Percentiles rank a stretch among this genome's conserved stretches.
phyloP scores from a whole-genome alignment of 78 protist species.

The Trichosphaerium sp. region DNA sequence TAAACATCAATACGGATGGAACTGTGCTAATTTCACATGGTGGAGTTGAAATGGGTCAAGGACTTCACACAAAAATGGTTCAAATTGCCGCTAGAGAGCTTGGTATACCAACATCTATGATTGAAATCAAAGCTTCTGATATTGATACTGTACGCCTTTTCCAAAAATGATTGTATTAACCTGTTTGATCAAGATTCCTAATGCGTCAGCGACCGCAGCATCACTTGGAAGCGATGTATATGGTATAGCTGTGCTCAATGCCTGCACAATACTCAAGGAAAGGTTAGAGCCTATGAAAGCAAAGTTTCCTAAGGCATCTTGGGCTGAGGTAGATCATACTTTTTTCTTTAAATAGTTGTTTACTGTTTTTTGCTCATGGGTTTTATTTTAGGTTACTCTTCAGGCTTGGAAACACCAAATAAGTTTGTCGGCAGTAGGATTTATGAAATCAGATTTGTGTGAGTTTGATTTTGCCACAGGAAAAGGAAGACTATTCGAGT shows the following conservation, averaged over 20 bases:
- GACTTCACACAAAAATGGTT: constrained; percentile 82
- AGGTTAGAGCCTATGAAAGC: constrained; percentile 59
- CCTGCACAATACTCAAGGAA: constrained; percentile 64
- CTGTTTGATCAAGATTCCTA: constrained; percentile 68
- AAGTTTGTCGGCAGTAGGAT: too few species aligned
- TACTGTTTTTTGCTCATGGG: constrained; percentile 65
- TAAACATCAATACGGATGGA: constrained; percentile 84
- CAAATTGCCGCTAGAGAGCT: constrained; percentile 69
- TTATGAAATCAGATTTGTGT: constrained; percentile 21
- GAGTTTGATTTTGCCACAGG: constrained; percentile 16
- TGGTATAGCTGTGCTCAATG: constrained; percentile 84
- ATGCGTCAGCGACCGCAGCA: constrained; percentile 88
- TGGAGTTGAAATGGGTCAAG: constrained; percentile 97
- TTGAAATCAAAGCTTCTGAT: constrained; percentile 69
- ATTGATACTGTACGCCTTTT: constrained; percentile 50
- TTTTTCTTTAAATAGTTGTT: constrained; percentile 15
- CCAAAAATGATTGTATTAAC: background rate
- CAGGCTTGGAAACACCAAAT: too few species aligned
- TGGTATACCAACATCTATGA: constrained; percentile 40
- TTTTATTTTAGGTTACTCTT: constrained; percentile 64
- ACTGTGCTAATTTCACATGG: constrained; percentile 84
- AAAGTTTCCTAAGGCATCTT: constrained; percentile 13
- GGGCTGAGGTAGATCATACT: constrained; percentile 4
- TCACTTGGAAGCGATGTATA: constrained; percentile 70
- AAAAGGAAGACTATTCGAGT: constrained; percentile 34